These are phyloP conservation scores for Decorospora gaudefroyi DNA, from an alignment of 2,329 filamentous ascomycete species.

Conservation along the genomic window DNA sequence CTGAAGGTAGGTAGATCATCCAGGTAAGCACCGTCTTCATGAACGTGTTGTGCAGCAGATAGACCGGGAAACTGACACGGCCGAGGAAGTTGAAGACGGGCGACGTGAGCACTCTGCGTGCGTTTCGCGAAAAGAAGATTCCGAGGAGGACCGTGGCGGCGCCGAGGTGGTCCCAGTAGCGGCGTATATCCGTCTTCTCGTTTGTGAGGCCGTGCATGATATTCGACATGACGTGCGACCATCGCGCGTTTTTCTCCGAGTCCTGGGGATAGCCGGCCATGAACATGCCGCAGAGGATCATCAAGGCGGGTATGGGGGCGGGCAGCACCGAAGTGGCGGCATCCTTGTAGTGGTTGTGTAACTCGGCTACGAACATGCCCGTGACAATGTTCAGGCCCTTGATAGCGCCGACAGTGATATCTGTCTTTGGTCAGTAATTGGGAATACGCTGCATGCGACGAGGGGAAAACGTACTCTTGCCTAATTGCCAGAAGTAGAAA, in stretches of 20 bases:
- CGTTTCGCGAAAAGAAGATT: conserved; percentile 57
- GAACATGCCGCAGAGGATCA: conserved; percentile 59
- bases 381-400: conserved; percentile 63
- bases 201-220: conserved; percentile 55
- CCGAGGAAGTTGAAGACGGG: conserved; percentile 65
- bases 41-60: conserved; percentile 65
- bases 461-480: conserved; percentile 33
- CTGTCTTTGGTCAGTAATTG: conserved; percentile 31
- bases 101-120: conserved; percentile 60
- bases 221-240: conserved; percentile 56
- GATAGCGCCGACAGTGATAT: conserved; percentile 40
- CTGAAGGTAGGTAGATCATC: conserved; percentile 57
- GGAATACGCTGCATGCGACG: background rate
- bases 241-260: conserved; percentile 58
- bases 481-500: conserved; percentile 48
- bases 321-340: conserved; percentile 55
- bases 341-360: conserved; percentile 58
- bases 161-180: conserved; percentile 57
- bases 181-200: conserved; percentile 54
- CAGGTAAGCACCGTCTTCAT: conserved; percentile 64
- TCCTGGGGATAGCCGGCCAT: conserved; percentile 65
- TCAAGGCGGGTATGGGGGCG: conserved; percentile 56
- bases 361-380: conserved; percentile 65
- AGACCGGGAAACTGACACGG: conserved; percentile 67
- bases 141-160: conserved; percentile 57